Evolutionary conservation across 2,329 filamentous ascomycete genomes (phyloP).

Genomic region (Ceratocystis diversiconidia): DNA sequence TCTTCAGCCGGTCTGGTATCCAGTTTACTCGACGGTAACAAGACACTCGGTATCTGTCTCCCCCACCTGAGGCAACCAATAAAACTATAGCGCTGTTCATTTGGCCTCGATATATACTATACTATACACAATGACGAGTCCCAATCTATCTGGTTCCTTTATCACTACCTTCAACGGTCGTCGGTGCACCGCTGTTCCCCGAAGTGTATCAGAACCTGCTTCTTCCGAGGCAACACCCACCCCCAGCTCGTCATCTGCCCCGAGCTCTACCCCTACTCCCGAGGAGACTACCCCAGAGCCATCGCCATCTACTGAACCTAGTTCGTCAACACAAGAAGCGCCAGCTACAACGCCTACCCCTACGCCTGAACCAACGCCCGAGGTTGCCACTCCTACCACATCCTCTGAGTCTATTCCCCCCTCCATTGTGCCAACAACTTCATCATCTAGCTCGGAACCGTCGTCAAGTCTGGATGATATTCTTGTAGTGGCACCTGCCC

Average conservation of each 20-base stretch:
- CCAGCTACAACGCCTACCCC: constrained; percentile 1
- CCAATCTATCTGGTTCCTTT: constrained; percentile 34
- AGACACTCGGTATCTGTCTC: neutral
- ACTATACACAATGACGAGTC: constrained; percentile 29
- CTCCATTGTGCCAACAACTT: neutral
- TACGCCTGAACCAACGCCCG: constrained; percentile 14
- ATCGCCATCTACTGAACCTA: constrained; percentile 15
- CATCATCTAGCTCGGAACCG: neutral
- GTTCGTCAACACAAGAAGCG: constrained; percentile 4
- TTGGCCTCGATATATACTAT: neutral
- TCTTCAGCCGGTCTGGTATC: neutral
- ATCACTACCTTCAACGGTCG: constrained; percentile 37
- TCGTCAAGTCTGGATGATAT: neutral
- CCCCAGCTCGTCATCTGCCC: constrained; percentile 15
- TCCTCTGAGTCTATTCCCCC: neutral
- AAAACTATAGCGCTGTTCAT: neutral
- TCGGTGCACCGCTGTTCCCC: constrained; percentile 41
- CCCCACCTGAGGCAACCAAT: neutral
- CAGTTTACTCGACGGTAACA: neutral
- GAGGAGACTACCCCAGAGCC: constrained; percentile 18
- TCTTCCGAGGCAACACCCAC: constrained; percentile 20
- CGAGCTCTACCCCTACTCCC: constrained; percentile 18
- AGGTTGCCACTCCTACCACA: neutral
- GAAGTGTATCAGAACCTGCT: constrained; percentile 20
- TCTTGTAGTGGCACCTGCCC: neutral